Base-by-base conservation (phyloP, 495 filamentous ascomycete genomes). In the Amorphotheca resinae region DNA sequence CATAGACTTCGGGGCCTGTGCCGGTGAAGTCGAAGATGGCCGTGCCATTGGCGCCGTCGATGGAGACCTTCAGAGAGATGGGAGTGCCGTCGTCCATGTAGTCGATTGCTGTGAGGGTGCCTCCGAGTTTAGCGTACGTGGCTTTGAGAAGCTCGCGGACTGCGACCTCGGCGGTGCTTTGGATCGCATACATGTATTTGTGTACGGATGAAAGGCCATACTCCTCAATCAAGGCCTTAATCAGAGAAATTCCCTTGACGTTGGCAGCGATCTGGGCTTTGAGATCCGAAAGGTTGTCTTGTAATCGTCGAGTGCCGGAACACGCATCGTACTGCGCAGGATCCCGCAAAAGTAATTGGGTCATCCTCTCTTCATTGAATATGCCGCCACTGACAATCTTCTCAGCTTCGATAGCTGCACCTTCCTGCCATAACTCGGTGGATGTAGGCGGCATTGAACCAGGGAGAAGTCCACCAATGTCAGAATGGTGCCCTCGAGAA, bases 11-110 rank as follows among this genome's bases (percentile, higher is more conserved):
- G 9, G 46, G 48, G 6, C 57, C 58, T 1, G 59, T 62, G 15
- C 59, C 59, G 1, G 57, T 55, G 23, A 62, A 62, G 50, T 62
- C 59, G 40, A 62, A 59, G 17, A 52, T 30, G 4, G 57, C 59
- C 21, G 48, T 49, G 4, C 53, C 59, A 30, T 45, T 49, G 6
- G 25, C 16, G 4, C 42, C 38, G 18, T 57, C 49, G 45, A 62
- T 62, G 17, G 49, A 56, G 18, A 62, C 53, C 17, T 47, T 49
- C 11, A 62, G 46, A 18, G 42, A 17, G 22, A 62, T 60, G 3
- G 55, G 52, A 9, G 57, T 60, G 34, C 59, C 59, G 41, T 62
- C 56, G 22, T 62, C 59, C 37, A 60, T 55, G 38, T 54, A 51
- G 21, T 62, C 59, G 4, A 53, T 36, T 5, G 59, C 57, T 9